Percentiles rank a stretch among this genome's conserved stretches.
Conservation (phyloP, 345 rosid species). For the Brassica nigra region DNA sequence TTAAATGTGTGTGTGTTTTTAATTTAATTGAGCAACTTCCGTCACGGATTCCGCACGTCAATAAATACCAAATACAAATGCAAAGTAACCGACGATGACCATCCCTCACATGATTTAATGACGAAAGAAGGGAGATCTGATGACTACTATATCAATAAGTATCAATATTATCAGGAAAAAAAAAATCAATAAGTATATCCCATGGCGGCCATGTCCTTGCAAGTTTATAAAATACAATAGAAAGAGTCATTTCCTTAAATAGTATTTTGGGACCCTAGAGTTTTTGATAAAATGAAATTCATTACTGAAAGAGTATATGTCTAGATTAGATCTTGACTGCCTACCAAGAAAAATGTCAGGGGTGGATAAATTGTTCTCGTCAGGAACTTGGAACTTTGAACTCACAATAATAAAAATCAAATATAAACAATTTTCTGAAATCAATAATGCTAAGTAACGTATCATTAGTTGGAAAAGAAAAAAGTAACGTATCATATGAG, state of each 20-base stretch:
- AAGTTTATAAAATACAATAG: neutral
- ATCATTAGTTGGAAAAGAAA: conserved; percentile 16
- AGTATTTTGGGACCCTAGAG: too few relatives aligned
- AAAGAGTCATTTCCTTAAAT: neutral
- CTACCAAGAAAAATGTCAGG: neutral
- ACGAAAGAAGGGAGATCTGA: conserved; percentile 16
- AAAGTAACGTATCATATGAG: conserved; percentile 24
- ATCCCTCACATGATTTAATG: conserved; percentile 19
- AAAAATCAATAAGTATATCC: too few relatives aligned
- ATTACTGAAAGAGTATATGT: neutral
- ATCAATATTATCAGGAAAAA: too few relatives aligned
- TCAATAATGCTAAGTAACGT: conserved; percentile 16
- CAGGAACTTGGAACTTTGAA: conserved; percentile 2
- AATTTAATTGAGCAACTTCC: neutral
- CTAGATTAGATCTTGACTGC: conserved; percentile 8
- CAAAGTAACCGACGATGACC: conserved; percentile 18
- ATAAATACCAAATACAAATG: conserved; percentile 28
- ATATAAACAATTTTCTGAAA: neutral
- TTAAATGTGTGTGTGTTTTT: neutral
- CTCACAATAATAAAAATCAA: neutral
- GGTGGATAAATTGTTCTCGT: neutral
- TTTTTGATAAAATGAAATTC: neutral
- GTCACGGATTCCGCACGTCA: conserved; percentile 35
- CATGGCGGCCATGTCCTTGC: conserved; percentile 1
- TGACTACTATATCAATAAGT: neutral